Evolutionary conservation across 768 basidiomycete species (phyloP).

Genomic region (Mycena olivaceomarginata): DNA sequence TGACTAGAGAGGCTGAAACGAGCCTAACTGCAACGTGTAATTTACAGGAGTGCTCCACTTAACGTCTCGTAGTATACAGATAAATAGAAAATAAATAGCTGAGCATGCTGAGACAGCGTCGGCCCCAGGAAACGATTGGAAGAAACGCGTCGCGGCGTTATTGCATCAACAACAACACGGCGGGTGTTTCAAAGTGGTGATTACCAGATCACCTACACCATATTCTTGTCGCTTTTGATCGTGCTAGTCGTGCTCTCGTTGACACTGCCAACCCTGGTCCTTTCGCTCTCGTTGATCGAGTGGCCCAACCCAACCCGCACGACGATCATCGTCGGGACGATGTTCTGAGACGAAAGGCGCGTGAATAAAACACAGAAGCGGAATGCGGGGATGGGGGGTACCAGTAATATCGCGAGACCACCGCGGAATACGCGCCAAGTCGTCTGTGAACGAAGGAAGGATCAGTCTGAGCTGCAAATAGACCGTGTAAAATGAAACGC

Average conservation of each 20-base stretch:
- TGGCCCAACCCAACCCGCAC: slow-evolving; percentile 39
- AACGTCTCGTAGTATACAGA: neutral
- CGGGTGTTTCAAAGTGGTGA: neutral
- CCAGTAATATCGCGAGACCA: slow-evolving; percentile 35
- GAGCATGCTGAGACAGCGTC: neutral
- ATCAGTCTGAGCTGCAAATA: neutral
- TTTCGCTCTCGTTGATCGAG: slow-evolving; percentile 10
- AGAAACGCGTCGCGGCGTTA: neutral
- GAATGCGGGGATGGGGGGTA: neutral
- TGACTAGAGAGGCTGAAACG: no score
- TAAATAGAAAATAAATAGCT: slow-evolving; percentile 5
- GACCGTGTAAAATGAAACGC: neutral
- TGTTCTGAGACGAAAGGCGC: slow-evolving; percentile 29
- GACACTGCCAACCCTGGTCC: neutral
- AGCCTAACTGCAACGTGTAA: no score
- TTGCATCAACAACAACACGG: neutral
- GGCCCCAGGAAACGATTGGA: neutral
- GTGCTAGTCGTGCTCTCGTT: neutral
- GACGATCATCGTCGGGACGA: slow-evolving; percentile 41
- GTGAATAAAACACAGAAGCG: neutral
- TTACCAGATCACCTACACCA: slow-evolving; percentile 1
- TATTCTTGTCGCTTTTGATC: neutral
- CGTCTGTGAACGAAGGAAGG: slow-evolving; percentile 5
- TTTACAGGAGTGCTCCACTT: no score
- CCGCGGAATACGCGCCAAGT: slow-evolving; percentile 43